Base-by-base conservation (phyloP, 768 basidiomycete species). In the Vishniacozyma victoriae region DNA sequence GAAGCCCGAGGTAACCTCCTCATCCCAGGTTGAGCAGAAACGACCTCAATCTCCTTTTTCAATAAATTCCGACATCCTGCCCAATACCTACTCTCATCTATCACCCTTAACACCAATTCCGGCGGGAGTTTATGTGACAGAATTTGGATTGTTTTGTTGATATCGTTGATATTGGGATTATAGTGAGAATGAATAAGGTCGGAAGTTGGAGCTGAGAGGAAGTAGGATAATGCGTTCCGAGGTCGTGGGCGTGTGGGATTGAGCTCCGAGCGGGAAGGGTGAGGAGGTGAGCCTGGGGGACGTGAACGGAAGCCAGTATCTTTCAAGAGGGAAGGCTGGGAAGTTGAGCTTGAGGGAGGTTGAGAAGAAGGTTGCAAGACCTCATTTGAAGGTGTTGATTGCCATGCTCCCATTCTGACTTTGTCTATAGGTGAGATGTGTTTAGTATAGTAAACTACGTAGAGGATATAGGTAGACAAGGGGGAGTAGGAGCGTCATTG, bases 61-160 rank as follows among this genome's bases (percentile, higher is more conserved):
- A 31, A 46, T 11, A 27, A 22, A 22, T 45, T n/a, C 5, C 40
- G 41, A 35, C 56, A 60, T 12, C 24, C 39, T 9, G 48, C 16
- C 51, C 52, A 62, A 23, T 54, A 60, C 25, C 52, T 42, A 29
- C 62, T 60, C 4, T 52, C 5, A 19, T 64, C 60, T 16, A 68
- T 16, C 14, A 68, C 49, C 12, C 43, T 41, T 14, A 54, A 47
- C 1, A 53, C 27, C 2, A 68, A 41, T 25, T 68, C 66, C 1
- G 43, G 33, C 1, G 56, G 60, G 5, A 68, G 41, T 6, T 36
- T 35, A 0, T 31, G 20, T n/a, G 9, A 5, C 15, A 67, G 35
- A 18, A 52, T 41, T 5, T 18, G 12, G 6, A 26, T 36, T 22
- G 59, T 51, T 2, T 41, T 40, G 2, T 7, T 19, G 19, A 62